These are phyloP conservation scores for Geosmithia flava DNA, from an alignment of 2,329 filamentous ascomycete species.

Conservation along the genomic window DNA sequence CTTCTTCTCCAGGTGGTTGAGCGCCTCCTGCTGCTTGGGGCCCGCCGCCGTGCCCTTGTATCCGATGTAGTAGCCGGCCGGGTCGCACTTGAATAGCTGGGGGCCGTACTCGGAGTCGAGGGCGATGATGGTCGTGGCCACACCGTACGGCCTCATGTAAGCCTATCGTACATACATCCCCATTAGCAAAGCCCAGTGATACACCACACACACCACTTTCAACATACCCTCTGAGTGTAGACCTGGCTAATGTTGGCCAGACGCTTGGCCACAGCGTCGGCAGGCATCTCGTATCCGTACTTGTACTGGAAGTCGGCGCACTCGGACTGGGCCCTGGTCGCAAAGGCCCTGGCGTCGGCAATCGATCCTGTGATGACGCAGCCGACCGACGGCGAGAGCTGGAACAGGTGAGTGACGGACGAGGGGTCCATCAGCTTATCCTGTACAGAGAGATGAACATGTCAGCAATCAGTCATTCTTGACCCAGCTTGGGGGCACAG, in stretches of 20 bases:
- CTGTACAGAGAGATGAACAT: slow-evolving; percentile 30
- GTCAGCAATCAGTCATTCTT: slow-evolving; percentile 11
- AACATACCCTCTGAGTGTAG: slow-evolving; percentile 81
- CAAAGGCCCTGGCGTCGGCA: slow-evolving; percentile 87
- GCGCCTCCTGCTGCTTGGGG: slow-evolving; percentile 95
- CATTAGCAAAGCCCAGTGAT: not conserved
- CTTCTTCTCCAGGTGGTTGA: slow-evolving; percentile 99
- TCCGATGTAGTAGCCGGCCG: slow-evolving; percentile 93
- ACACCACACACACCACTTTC: too few relatives aligned
- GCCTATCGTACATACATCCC: slow-evolving; percentile 37
- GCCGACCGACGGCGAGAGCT: slow-evolving; percentile 87
- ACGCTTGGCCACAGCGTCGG: slow-evolving; percentile 90
- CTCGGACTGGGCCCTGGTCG: slow-evolving; percentile 86
- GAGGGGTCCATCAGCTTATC: slow-evolving; percentile 98
- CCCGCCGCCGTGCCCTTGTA: slow-evolving; percentile 98
- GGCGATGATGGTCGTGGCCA: slow-evolving; percentile 89
- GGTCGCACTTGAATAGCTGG: slow-evolving; percentile 96
- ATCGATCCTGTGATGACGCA: slow-evolving; percentile 99
- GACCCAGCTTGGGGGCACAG: too few relatives aligned
- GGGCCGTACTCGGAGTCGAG: slow-evolving; percentile 86
- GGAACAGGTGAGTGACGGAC: slow-evolving; percentile 96
- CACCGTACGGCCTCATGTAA: slow-evolving; percentile 95
- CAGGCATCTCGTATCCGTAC: slow-evolving; percentile 98
- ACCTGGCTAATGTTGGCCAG: slow-evolving; percentile 99
- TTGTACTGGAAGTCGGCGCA: slow-evolving; percentile 98